A percentile compares a stretch with the other conserved stretches of the same genome.
These are phyloP conservation scores for Arachis monticola DNA, from an alignment of 331 rosid species.

Conservation along the genomic window DNA sequence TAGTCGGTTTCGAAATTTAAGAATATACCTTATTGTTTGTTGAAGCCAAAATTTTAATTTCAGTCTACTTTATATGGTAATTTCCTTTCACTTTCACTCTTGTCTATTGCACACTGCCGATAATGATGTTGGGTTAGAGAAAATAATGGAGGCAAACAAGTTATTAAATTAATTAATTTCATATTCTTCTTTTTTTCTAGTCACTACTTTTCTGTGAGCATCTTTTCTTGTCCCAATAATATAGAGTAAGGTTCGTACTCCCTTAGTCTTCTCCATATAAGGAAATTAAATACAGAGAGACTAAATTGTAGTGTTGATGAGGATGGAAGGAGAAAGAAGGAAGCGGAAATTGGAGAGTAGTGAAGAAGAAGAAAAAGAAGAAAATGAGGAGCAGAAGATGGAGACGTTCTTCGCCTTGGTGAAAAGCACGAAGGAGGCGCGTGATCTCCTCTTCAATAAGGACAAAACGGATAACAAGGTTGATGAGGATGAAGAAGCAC, in stretches of 20 bases:
- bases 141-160: neutral
- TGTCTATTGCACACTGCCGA: neutral
- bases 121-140: neutral
- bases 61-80: constrained; percentile 11
- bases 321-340: constrained; percentile 69
- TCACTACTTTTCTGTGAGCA: too few relatives aligned
- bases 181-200: neutral
- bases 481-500: neutral
- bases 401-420: constrained; percentile 75
- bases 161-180: neutral
- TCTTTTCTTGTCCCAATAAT: neutral
- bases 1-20: neutral
- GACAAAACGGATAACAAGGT: constrained; percentile 31
- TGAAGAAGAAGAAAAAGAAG: constrained; percentile 45
- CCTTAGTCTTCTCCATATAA: neutral
- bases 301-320: neutral
- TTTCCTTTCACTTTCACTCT: neutral
- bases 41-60: neutral
- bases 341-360: constrained; percentile 59
- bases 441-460: constrained; percentile 39
- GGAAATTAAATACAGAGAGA: neutral
- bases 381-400: constrained; percentile 64
- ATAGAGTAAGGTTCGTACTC: neutral
- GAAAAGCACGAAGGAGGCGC: constrained; percentile 61
- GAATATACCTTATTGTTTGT: too few relatives aligned